A percentile compares a stretch with the other conserved stretches of the same genome.
phyloP scores from a whole-genome alignment of 2,329 filamentous ascomycete species.

The Neoarthrinium moseri region DNA sequence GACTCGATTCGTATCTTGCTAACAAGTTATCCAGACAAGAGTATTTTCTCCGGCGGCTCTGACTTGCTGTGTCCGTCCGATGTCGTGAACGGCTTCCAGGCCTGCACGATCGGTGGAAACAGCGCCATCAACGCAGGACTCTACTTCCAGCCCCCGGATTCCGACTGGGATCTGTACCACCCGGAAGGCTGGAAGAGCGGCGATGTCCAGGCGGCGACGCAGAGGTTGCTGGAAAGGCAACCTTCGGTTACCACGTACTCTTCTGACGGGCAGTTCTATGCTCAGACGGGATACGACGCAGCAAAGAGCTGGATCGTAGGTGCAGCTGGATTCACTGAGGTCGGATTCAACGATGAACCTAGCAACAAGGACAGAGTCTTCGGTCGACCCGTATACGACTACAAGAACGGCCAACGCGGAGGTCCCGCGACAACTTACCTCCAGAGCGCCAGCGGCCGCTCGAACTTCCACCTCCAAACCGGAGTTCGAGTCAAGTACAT shows the following conservation, averaged over 20 bases:
- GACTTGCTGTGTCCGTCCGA: conserved; percentile 38
- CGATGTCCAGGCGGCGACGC: conserved; percentile 45
- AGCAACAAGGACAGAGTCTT: conserved; percentile 47
- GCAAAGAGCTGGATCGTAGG: conserved; percentile 50
- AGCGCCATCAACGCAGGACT: conserved; percentile 54
- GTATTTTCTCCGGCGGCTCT: conserved; percentile 43
- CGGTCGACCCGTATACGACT: conserved; percentile 46
- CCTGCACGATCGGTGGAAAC: conserved; percentile 50
- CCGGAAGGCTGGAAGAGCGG: conserved; percentile 48
- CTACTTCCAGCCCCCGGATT: conserved; percentile 51
- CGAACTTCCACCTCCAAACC: conserved; percentile 43
- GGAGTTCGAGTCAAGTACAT: conserved; percentile 43
- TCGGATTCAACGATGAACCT: conserved; percentile 43
- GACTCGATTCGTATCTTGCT: conserved; percentile 5
- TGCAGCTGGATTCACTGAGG: conserved; percentile 43
- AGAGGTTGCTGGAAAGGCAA: conserved; percentile 41
- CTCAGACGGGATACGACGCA: conserved; percentile 45
- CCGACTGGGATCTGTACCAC: conserved; percentile 50
- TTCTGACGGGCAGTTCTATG: conserved; percentile 40
- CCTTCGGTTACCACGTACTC: conserved; percentile 43
- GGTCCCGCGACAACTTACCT: conserved; percentile 50
- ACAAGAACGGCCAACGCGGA: conserved; percentile 46
- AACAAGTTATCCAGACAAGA: conserved; percentile 33
- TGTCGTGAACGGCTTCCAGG: conserved; percentile 41
- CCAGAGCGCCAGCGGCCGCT: conserved; percentile 38